Conservation (phyloP, 805 yeast genomes). For the Cyberlindnera galapagoensis region DNA sequence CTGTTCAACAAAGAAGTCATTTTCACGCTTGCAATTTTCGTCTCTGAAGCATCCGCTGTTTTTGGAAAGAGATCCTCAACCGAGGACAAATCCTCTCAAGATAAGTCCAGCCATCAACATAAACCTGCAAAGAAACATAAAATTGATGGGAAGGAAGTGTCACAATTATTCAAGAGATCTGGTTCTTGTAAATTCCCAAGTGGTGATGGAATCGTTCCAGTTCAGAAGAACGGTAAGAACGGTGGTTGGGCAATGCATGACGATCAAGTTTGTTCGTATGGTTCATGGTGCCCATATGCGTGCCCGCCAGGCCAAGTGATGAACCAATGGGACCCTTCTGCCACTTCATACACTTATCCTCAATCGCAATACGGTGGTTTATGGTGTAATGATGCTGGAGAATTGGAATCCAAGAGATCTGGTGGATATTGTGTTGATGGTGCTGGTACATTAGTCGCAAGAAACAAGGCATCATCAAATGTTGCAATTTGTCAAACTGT, state of each 20-base stretch:
- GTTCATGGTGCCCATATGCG: constrained; percentile 87
- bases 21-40: background rate
- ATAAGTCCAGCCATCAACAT: too few relatives aligned
- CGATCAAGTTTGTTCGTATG: constrained; percentile 66
- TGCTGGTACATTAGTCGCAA: constrained; percentile 60
- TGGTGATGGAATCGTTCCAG: constrained; percentile 60
- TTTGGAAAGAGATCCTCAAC: too few relatives aligned
- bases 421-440: constrained; percentile 69
- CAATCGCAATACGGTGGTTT: constrained; percentile 79
- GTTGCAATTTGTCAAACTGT: constrained; percentile 93
- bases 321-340: constrained; percentile 83
- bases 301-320: constrained; percentile 83
- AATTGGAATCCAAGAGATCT: constrained; percentile 52
- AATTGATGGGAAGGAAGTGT: constrained; percentile 23
- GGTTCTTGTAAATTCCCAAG: constrained; percentile 64
- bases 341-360: constrained; percentile 71
- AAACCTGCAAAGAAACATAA: constrained; percentile 1
- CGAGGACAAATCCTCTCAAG: too few relatives aligned
- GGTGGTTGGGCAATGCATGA: constrained; percentile 87
- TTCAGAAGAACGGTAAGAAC: constrained; percentile 49
- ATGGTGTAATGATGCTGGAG: constrained; percentile 67
- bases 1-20: background rate
- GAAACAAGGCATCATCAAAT: constrained; percentile 46
- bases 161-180: constrained; percentile 25
- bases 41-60: constrained; percentile 1